phyloP scores from a whole-genome alignment of 805 yeast species.

The Candida tammaniensis region DNA sequence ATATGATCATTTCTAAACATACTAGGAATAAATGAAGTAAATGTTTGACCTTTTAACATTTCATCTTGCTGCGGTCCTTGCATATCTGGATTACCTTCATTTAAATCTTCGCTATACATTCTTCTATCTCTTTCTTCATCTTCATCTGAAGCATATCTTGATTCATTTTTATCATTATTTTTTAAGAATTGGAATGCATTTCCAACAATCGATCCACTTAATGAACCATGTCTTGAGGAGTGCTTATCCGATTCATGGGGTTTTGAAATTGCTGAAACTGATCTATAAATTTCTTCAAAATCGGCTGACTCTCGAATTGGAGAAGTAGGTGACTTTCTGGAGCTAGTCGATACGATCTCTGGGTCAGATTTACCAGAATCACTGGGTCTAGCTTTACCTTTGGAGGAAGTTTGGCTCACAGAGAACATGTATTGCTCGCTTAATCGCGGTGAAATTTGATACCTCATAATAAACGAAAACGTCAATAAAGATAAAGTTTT shows the following conservation, averaged over 20 bases:
- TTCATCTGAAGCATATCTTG: slow-evolving; percentile 28
- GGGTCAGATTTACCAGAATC: background rate
- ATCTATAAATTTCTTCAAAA: slow-evolving; percentile 14
- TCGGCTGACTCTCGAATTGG: slow-evolving; percentile 14
- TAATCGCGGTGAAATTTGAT: too few species aligned
- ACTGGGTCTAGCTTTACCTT: background rate
- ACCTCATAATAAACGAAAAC: too few species aligned
- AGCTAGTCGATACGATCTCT: background rate
- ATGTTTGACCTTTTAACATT: slow-evolving; percentile 11
- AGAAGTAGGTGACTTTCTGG: slow-evolving; percentile 3
- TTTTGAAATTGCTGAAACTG: slow-evolving; percentile 7
- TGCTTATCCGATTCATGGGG: background rate
- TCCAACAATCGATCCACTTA: slow-evolving; percentile 9
- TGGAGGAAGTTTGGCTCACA: background rate
- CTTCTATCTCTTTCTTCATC: slow-evolving; percentile 22
- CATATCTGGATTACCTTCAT: background rate
- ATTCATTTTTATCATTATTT: slow-evolving; percentile 29
- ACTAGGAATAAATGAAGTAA: slow-evolving; percentile 16
- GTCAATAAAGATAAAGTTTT: too few species aligned
- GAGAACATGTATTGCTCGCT: background rate
- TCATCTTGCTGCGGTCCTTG: too few species aligned
- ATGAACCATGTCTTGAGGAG: too few species aligned
- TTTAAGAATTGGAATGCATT: slow-evolving; percentile 33
- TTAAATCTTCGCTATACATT: background rate
- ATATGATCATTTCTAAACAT: slow-evolving; percentile 10